phyloP scores from a whole-genome alignment of 192 early-diverging fungal species.

The Ambispora gerdemannii region DNA sequence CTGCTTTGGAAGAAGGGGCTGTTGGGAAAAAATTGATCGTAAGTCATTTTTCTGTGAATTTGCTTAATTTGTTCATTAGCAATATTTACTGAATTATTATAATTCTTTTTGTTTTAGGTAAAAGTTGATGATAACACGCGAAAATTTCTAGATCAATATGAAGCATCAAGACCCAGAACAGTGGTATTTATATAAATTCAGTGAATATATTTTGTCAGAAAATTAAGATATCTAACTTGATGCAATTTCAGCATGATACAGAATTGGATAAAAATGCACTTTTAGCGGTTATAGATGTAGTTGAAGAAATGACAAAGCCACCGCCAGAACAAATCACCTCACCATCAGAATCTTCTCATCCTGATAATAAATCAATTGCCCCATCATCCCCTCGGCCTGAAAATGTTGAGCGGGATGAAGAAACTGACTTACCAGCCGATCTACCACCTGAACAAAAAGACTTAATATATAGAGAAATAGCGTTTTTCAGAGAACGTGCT shows the following conservation, averaged over 20 bases:
- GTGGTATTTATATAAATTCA: conserved; percentile 34
- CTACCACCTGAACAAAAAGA: conserved; percentile 56
- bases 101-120: conserved; percentile 37
- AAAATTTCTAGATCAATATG: conserved; percentile 53
- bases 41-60: conserved; percentile 13
- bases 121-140: conserved; percentile 59
- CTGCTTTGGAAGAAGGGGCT: conserved; percentile 37
- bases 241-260: conserved; percentile 38
- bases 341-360: conserved; percentile 18
- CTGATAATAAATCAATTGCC: conserved; percentile 3
- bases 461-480: conserved; percentile 55
- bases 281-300: conserved; percentile 41
- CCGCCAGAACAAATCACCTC: conserved; percentile 22
- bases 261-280: conserved; percentile 49
- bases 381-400: conserved; percentile 27
- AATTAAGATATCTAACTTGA: not conserved
- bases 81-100: conserved; percentile 11
- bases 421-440: conserved; percentile 49
- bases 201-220: not conserved
- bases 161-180: conserved; percentile 38
- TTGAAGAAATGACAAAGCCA: conserved; percentile 42
- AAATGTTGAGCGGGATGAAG: conserved; percentile 35
- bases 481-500: conserved; percentile 61
- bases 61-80: not conserved
- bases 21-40: conserved; percentile 49